Percentiles rank a stretch among this genome's conserved stretches.
These are phyloP conservation scores for Stellera chamaejasme DNA, from an alignment of 345 rosid genomes.

Conservation along the genomic window DNA sequence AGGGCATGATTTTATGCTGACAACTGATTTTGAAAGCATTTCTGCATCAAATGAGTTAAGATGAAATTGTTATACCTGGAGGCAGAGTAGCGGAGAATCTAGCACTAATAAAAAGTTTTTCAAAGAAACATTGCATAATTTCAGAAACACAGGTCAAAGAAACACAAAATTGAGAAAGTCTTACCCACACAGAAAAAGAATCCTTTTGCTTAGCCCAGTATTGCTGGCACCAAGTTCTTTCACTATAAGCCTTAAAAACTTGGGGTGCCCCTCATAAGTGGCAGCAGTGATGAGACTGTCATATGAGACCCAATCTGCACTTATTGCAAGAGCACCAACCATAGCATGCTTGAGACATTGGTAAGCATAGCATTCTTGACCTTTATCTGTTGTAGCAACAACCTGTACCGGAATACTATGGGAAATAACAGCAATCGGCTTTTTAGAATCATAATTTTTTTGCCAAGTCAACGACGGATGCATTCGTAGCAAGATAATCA, in stretches of 20 bases:
- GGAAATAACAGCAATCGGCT: slow-evolving; percentile 66
- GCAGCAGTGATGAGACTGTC: slow-evolving; percentile 65
- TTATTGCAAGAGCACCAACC: slow-evolving; percentile 64
- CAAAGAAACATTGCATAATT: neutral
- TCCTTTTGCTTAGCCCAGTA: slow-evolving; percentile 42
- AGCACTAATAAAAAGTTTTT: too few species aligned
- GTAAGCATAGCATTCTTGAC: slow-evolving; percentile 56
- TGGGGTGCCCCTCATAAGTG: slow-evolving; percentile 67
- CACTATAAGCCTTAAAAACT: slow-evolving; percentile 46
- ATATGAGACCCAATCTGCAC: slow-evolving; percentile 57
- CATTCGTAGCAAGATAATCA: slow-evolving; percentile 64
- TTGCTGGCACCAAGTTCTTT: slow-evolving; percentile 59
- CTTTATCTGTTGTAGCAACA: slow-evolving; percentile 46
- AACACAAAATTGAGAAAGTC: slow-evolving; percentile 9
- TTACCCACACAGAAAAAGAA: slow-evolving; percentile 86
- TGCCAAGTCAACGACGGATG: slow-evolving; percentile 52
- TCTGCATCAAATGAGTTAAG: slow-evolving; percentile 56
- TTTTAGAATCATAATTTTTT: slow-evolving; percentile 45
- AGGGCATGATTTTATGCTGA: slow-evolving; percentile 71
- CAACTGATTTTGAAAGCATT: slow-evolving; percentile 48
- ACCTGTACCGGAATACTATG: slow-evolving; percentile 76
- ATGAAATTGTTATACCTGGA: slow-evolving; percentile 91
- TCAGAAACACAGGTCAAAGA: neutral
- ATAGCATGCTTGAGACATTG: slow-evolving; percentile 51
- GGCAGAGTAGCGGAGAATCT: slow-evolving; percentile 91